Conservation (phyloP, 1,284 basidiomycete genomes). For the Blastosporella zonata region DNA sequence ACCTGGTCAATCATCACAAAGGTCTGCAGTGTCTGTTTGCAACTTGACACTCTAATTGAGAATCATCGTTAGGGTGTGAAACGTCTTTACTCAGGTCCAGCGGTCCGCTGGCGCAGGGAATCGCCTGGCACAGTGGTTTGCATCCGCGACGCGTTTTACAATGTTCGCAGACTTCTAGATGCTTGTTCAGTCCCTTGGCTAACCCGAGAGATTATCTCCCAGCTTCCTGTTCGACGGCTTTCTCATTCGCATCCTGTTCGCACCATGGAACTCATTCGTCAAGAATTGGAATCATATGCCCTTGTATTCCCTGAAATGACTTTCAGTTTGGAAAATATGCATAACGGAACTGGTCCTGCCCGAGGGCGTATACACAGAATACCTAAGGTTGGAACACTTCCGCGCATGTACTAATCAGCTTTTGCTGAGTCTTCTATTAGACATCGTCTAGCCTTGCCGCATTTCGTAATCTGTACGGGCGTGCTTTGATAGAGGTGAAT, state of each 20-base stretch:
- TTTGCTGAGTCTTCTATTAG: conserved; percentile 32
- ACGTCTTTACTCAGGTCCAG: conserved; percentile 66
- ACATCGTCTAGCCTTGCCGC: conserved; percentile 57
- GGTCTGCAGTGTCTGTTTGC: conserved; percentile 38
- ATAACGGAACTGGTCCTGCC: conserved; percentile 31
- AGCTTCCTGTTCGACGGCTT: conserved; percentile 77
- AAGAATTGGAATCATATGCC: conserved; percentile 69
- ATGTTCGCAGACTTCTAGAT: conserved; percentile 43
- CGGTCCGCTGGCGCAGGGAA: conserved; percentile 70
- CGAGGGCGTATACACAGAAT: conserved; percentile 52
- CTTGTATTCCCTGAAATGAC: conserved; percentile 68
- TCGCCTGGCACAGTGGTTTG: conserved; percentile 74
- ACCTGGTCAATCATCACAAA: conserved; percentile 76
- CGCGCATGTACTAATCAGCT: not conserved
- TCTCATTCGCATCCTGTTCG: conserved; percentile 59
- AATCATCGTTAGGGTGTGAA: conserved; percentile 52
- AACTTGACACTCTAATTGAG: conserved; percentile 6
- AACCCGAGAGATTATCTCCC: conserved; percentile 3
- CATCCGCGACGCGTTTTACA: conserved; percentile 84
- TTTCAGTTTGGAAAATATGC: conserved; percentile 66
- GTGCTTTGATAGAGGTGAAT: conserved; percentile 61
- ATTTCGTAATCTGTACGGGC: conserved; percentile 69
- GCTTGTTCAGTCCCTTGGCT: not conserved
- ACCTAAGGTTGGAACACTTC: conserved; percentile 50
- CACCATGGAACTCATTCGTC: conserved; percentile 64